These are phyloP conservation scores for Sclerotinia spermophila DNA, from an alignment of 2,329 filamentous ascomycete genomes.

Conservation along the genomic window DNA sequence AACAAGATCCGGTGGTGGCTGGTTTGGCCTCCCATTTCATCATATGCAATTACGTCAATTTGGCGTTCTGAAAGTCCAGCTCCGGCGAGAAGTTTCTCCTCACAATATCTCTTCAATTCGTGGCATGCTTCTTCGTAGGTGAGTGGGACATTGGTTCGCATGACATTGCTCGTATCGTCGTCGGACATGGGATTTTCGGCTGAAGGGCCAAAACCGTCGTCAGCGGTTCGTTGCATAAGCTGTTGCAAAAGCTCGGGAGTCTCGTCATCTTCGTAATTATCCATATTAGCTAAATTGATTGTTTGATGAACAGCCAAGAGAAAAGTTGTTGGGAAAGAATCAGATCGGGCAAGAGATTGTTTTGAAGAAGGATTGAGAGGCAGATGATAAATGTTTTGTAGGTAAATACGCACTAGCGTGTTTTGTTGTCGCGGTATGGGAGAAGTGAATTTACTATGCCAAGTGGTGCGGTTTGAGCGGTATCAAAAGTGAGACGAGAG, in stretches of 20 bases:
- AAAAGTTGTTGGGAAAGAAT: too few species aligned
- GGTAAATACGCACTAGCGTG: conserved; percentile 10
- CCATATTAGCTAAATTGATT: not conserved
- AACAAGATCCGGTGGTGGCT: not conserved
- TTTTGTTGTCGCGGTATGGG: not conserved
- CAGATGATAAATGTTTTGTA: not conserved
- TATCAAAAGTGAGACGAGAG: not conserved
- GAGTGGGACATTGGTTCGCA: not conserved
- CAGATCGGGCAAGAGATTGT: not conserved
- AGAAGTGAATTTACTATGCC: conserved; percentile 1
- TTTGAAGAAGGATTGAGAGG: not conserved
- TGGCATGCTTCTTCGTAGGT: conserved; percentile 4
- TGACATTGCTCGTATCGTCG: too few species aligned
- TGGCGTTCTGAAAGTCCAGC: not conserved
- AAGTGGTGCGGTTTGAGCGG: not conserved
- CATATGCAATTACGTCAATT: conserved; percentile 13
- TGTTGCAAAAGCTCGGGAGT: not conserved
- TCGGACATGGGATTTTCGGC: not conserved
- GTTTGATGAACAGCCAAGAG: too few species aligned
- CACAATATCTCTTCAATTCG: not conserved
- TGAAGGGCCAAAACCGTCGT: not conserved
- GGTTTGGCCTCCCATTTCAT: conserved; percentile 3
- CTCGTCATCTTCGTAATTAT: not conserved
- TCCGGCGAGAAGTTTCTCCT: not conserved
- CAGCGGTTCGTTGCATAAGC: not conserved